Evolutionary conservation across 805 yeast species (phyloP), one percentile per base, ranked within the genome.

Genomic region (Teunomyces atbi): DNA sequence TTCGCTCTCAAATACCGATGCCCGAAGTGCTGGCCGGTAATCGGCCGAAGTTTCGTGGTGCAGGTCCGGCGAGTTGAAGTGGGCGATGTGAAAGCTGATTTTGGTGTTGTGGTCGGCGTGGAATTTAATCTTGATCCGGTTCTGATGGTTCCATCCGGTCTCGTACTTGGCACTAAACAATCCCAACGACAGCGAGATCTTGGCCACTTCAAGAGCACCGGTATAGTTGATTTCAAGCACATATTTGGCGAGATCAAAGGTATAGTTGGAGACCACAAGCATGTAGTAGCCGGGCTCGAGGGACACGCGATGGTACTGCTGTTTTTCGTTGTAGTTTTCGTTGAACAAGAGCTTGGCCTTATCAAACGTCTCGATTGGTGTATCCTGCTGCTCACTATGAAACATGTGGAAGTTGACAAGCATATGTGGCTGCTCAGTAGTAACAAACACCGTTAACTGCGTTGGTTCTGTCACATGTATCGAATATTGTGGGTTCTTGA

Each of bases 401-500:
- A 78, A 75, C 6, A 81, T 44, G 44, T 78, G 78, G 10, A 74
- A 52, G 47, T 74, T 74, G 39, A 78, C 57, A 13, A 23, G 43
- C 41, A 13, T 7, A 7, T 30, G 46, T 5, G 30, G 13, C 8
- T 33, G 20, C 3, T 19, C 8, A 11, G 16, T 21, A 12, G 33
- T 4, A 4, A 33, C 23, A 29, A 41, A 45, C 10, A 26, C 13
- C 20, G 33, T 10, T 7, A 46, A 11, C 5, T 30, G 28, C 5
- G 61, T 50, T 7, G 44, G 46, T 2, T 51, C 47, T 1, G 45
- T 29, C 0, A 63, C 58, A 10, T 58, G 57, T 1, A 75, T 30
- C 6, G 51, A 57, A 42, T 67, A 81, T 51, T 82, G 87, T 0
- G 89, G 89, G 50, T 84, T 84, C 7, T 66, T 55, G 16, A 76